These are phyloP conservation scores for Stephania yunnanensis DNA, from an alignment of 164 flowering plant genomes.

Conservation along the genomic window DNA sequence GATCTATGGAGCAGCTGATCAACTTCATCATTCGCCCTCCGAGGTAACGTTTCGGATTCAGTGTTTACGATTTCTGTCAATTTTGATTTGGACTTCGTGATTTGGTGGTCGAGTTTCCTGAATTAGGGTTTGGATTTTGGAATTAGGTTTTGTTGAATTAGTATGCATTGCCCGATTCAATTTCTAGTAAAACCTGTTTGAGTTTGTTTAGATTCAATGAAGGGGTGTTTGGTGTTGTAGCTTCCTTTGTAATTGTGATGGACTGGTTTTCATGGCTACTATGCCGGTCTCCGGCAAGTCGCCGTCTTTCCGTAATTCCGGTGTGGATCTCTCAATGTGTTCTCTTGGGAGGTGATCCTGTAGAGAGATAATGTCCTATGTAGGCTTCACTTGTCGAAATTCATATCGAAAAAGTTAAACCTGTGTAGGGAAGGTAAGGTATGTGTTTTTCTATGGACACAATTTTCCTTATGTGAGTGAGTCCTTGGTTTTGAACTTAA, in stretches of 20 bases:
- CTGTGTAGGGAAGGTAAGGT: background rate
- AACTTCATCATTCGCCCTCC: constrained; percentile 96
- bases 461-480: background rate
- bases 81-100: constrained; percentile 2
- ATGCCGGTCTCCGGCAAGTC: background rate
- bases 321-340: background rate
- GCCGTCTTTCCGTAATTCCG: background rate
- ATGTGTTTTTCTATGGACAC: background rate
- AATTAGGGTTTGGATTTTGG: background rate
- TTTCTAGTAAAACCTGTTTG: background rate
- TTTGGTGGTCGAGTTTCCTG: constrained; percentile 1
- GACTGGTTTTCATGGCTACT: background rate
- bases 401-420: background rate
- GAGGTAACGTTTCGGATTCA: constrained; percentile 35
- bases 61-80: background rate
- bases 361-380: background rate
- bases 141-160: background rate
- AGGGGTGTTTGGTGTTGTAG: background rate
- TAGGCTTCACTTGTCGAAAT: background rate
- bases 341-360: background rate
- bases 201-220: background rate
- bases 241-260: background rate
- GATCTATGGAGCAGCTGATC: constrained; percentile 86
- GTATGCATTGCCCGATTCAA: background rate
- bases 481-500: background rate